phyloP scores from a whole-genome alignment of 2,329 filamentous ascomycete species.

The Fusarium drepaniforme region DNA sequence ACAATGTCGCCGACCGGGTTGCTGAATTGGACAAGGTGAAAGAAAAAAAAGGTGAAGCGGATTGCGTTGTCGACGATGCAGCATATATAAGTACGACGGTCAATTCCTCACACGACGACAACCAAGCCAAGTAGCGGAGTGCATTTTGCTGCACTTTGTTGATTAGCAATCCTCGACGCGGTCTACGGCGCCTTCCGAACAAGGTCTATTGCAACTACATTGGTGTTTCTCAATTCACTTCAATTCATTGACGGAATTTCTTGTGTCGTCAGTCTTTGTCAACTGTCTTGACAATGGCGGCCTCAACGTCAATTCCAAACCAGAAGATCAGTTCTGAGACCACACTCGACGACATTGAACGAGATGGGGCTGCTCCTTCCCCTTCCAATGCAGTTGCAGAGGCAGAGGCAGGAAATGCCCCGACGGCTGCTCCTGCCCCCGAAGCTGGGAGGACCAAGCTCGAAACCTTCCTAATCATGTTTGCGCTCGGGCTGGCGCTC shows the following conservation, averaged over 20 bases:
- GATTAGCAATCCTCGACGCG: conserved; percentile 36
- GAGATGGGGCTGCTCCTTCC: conserved; percentile 29
- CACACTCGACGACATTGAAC: conserved; percentile 45
- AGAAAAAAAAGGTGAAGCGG: background rate
- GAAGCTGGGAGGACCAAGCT: conserved; percentile 44
- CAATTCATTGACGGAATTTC: background rate
- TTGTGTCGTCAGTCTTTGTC: background rate
- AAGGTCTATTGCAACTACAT: conserved; percentile 25
- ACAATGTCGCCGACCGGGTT: conserved; percentile 1
- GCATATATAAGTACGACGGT: background rate
- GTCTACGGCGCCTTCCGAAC: conserved; percentile 33
- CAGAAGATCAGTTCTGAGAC: conserved; percentile 45
- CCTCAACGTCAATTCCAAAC: conserved; percentile 24
- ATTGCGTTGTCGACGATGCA: background rate
- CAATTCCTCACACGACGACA: background rate
- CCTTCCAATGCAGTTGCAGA: background rate
- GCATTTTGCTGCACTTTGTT: background rate
- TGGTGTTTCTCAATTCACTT: conserved; percentile 15
- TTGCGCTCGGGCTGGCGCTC: conserved; percentile 57
- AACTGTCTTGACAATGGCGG: conserved; percentile 28
- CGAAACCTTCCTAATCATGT: conserved; percentile 55
- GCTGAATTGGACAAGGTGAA: background rate
- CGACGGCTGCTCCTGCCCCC: conserved; percentile 14
- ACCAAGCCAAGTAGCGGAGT: background rate
- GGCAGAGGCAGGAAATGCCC: background rate